Percentiles rank a stretch among this genome's conserved stretches.
Evolutionary conservation across 805 yeast genomes (phyloP).

Genomic region (Myxozyma neglecta): DNA sequence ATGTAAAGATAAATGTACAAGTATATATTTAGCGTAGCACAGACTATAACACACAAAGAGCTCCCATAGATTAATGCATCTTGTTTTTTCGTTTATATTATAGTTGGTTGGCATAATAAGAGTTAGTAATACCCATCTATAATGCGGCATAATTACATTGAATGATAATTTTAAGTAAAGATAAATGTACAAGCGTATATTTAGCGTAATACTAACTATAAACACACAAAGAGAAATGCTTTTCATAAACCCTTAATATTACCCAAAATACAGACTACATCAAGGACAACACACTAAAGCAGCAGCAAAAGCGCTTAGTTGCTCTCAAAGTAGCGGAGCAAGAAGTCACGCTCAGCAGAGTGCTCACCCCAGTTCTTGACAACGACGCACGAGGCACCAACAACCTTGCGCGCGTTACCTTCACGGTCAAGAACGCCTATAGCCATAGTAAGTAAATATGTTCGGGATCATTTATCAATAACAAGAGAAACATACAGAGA

Average conservation of each 20-base stretch:
- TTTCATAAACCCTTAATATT: slow-evolving; percentile 3
- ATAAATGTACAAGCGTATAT: background rate
- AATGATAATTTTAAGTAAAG: too few relatives aligned
- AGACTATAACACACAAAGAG: too few relatives aligned
- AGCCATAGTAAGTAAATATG: background rate
- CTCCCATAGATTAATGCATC: too few relatives aligned
- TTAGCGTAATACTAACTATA: background rate
- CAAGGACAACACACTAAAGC: too few relatives aligned
- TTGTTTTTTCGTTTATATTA: background rate
- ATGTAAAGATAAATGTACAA: too few relatives aligned
- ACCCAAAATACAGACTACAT: slow-evolving; percentile 6
- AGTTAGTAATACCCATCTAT: too few relatives aligned
- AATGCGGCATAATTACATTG: background rate
- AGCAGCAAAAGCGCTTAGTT: slow-evolving; percentile 9
- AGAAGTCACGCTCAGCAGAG: slow-evolving; percentile 93
- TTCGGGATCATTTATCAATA: background rate
- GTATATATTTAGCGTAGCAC: too few relatives aligned
- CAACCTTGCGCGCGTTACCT: slow-evolving; percentile 99
- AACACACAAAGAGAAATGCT: slow-evolving; percentile 7
- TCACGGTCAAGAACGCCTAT: slow-evolving; percentile 94
- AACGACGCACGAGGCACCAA: slow-evolving; percentile 99
- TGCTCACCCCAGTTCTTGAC: slow-evolving; percentile 99
- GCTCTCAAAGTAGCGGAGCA: slow-evolving; percentile 84
- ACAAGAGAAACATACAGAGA: slow-evolving; percentile 50
- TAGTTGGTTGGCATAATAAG: background rate